Base-by-base conservation (phyloP, 2,329 filamentous ascomycete species). In the Xenosphaeropsis pyriputrescens region DNA sequence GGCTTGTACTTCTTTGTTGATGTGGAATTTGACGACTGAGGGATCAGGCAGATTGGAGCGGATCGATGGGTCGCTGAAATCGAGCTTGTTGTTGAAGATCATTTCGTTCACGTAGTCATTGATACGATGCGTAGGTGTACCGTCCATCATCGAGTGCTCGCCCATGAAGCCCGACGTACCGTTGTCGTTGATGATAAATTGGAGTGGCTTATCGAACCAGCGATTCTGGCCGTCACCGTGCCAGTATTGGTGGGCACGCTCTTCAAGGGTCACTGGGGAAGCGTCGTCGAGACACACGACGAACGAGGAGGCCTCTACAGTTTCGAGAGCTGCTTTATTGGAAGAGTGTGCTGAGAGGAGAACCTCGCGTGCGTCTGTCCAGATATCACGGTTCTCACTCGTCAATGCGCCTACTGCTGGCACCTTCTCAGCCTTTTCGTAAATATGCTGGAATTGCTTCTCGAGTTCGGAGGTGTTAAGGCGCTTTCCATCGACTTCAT, bases 101-200 rank as follows among this genome's bases (percentile, higher is more conserved):
- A 84, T 72, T 56, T 83, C 77, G 65, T 89, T 93, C 56, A 93
- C 72, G 55, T 86, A 91, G 69, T 98, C 91, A 60, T 95, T 98
- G 13, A 98, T 72, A 33, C 93, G 81, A 63, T 96, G 91, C 2
- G 93, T 98, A 1, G 93, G 88, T 6, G 91, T 98, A 46, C 93
- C 91, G 57, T 98, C 91, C 93, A 98, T 98, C 91, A 98, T 96
- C 52, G 84, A 93, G 70, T 98, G 91, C 64, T 98, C 91, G 54
- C 91, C 91, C 71, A 86, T 89, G 70, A 98, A 98, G 43, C 91
- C 91, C 2, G 91, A 83, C 6, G 91, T 93, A 50, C 91, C 91
- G 58, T 98, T 98, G 58, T 98, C 88, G 61, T 94, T 95, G 64
- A 98, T 60, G 57, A 98, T 93, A 65, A 98, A 96, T 62, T 98